Conservation (phyloP, 176 grass and related monocot genomes). For the Pontederia paniculata region DNA sequence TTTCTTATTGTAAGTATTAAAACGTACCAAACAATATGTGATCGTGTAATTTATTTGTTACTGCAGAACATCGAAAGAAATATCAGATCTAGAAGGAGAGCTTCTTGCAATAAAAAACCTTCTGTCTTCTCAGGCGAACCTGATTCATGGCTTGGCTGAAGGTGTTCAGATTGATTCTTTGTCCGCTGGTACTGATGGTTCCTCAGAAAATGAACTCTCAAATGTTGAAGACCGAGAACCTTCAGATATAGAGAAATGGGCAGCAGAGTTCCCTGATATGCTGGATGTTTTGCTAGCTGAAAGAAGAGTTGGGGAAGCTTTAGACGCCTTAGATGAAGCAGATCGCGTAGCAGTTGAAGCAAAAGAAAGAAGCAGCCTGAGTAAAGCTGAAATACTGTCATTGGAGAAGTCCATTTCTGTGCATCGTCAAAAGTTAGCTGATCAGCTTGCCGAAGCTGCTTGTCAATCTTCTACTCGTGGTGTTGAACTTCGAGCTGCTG, state of each 20-base stretch:
- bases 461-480: slow-evolving; percentile 86
- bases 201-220: slow-evolving; percentile 33
- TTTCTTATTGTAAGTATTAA: slow-evolving; percentile 5
- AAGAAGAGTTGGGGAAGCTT: slow-evolving; percentile 80
- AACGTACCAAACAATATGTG: no score
- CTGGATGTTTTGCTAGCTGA: slow-evolving; percentile 85
- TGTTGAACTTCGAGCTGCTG: slow-evolving; percentile 84
- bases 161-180: slow-evolving; percentile 72
- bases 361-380: slow-evolving; percentile 44
- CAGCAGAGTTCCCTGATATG: slow-evolving; percentile 75
- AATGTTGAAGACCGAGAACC: slow-evolving; percentile 64
- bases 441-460: slow-evolving; percentile 89
- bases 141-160: slow-evolving; percentile 80
- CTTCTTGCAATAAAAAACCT: slow-evolving; percentile 86
- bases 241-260: slow-evolving; percentile 87
- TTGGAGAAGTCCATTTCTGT: slow-evolving; percentile 46
- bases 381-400: slow-evolving; percentile 29
- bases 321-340: slow-evolving; percentile 80
- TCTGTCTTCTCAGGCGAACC: slow-evolving; percentile 58
- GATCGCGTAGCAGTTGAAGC: slow-evolving; percentile 43
- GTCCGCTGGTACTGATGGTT: slow-evolving; percentile 38
- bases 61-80: slow-evolving; percentile 87
- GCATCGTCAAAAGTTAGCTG: slow-evolving; percentile 70
- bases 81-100: slow-evolving; percentile 93
- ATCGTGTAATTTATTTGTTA: slow-evolving; percentile 7